Percentiles rank a stretch among this genome's conserved stretches.
These are phyloP conservation scores for Candida insectorum DNA, from an alignment of 805 yeast genomes.

Conservation along the genomic window DNA sequence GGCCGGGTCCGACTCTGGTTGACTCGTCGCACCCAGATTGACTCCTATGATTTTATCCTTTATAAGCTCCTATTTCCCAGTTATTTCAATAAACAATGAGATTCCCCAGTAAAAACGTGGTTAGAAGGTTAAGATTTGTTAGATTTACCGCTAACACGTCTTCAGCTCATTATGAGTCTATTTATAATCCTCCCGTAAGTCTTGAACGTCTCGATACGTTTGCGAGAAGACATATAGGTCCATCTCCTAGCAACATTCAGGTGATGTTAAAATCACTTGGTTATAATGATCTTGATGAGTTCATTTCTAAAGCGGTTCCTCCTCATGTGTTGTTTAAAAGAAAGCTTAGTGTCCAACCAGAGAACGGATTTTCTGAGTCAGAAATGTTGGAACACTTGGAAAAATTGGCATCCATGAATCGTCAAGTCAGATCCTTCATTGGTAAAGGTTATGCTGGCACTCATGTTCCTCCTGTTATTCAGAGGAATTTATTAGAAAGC, in stretches of 20 bases:
- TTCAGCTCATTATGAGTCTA: constrained; percentile 45
- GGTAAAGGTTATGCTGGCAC: constrained; percentile 97
- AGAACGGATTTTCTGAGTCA: constrained; percentile 73
- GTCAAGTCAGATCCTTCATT: constrained; percentile 68
- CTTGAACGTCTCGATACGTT: constrained; percentile 67
- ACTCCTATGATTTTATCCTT: no score
- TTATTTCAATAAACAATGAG: no score
- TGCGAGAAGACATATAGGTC: constrained; percentile 88
- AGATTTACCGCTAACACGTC: constrained; percentile 46
- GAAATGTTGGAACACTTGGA: constrained; percentile 70
- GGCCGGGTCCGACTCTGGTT: constrained; percentile 1
- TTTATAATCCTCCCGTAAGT: constrained; percentile 33
- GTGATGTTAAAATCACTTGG: constrained; percentile 68
- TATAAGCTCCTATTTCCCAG: no score
- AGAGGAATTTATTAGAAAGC: constrained; percentile 84
- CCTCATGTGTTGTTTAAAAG: constrained; percentile 67
- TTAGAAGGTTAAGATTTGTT: neutral
- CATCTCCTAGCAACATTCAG: constrained; percentile 57
- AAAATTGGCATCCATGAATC: constrained; percentile 71
- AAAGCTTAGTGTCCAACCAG: constrained; percentile 63
- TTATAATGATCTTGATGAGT: constrained; percentile 62
- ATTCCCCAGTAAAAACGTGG: no score
- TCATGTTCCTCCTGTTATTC: constrained; percentile 83
- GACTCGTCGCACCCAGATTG: no score
- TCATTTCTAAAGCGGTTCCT: constrained; percentile 75